These are phyloP conservation scores for Colletotrichum sp. DNA, from an alignment of 2,329 filamentous ascomycete species.

Conservation along the genomic window DNA sequence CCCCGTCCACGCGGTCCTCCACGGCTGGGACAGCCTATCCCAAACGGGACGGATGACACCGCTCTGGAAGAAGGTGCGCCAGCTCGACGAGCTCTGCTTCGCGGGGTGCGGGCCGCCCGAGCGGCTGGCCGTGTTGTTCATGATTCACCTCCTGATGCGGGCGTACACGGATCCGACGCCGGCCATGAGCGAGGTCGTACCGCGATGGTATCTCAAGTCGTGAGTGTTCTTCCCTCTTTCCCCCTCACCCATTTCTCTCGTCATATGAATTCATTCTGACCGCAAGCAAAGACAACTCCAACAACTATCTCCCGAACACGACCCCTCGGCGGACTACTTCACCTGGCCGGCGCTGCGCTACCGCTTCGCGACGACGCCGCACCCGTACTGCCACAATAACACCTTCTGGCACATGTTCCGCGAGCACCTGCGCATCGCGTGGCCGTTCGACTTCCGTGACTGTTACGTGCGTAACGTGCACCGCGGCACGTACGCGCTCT, in stretches of 20 bases:
- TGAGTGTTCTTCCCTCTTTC: too few relatives aligned
- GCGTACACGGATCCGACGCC: constrained; percentile 29
- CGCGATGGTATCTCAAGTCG: constrained; percentile 6
- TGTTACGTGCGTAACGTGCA: constrained; percentile 27
- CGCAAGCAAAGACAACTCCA: not conserved
- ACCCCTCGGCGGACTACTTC: constrained; percentile 1
- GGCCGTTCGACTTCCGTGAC: constrained; percentile 28
- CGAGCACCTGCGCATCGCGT: constrained; percentile 25
- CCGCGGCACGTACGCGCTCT: constrained; percentile 26
- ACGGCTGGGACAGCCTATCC: constrained; percentile 32
- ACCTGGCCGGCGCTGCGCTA: constrained; percentile 30
- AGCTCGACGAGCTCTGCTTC: constrained; percentile 28
- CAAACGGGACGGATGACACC: constrained; percentile 26
- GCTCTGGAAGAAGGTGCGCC: constrained; percentile 29
- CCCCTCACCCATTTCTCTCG: too few relatives aligned
- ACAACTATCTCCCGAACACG: not conserved
- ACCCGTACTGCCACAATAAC: constrained; percentile 35
- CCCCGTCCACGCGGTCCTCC: constrained; percentile 26
- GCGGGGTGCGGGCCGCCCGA: constrained; percentile 21
- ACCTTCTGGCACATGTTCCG: constrained; percentile 31
- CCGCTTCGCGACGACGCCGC: constrained; percentile 31
- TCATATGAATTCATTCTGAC: not conserved
- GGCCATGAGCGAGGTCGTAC: not conserved
- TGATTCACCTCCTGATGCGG: constrained; percentile 27
- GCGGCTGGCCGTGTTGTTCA: constrained; percentile 25